These are phyloP conservation scores for Mrakia gelida DNA, from an alignment of 768 basidiomycete species.

Conservation along the genomic window DNA sequence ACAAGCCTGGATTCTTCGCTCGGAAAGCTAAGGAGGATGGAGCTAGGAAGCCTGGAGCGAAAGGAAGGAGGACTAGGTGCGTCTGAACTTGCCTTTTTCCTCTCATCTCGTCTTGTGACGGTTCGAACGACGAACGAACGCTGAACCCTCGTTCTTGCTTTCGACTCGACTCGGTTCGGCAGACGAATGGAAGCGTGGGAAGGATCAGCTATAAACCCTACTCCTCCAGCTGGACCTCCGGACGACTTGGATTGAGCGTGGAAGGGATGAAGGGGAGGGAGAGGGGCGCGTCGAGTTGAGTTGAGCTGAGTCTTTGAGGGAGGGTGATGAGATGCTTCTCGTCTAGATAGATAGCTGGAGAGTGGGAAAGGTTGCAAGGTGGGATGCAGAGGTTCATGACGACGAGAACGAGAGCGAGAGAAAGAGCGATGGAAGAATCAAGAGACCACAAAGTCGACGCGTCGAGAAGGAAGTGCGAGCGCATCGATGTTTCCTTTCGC, in stretches of 20 bases:
- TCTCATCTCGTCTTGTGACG: background rate
- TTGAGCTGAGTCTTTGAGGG: no score
- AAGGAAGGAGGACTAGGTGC: conserved; percentile 15
- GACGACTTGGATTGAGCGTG: conserved; percentile 2
- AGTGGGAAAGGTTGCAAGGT: no score
- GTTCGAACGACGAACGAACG: background rate
- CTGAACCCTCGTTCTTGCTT: background rate
- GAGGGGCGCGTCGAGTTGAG: no score
- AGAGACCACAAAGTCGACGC: no score
- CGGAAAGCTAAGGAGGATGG: conserved; percentile 10
- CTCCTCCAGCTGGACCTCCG: background rate
- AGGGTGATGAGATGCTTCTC: no score
- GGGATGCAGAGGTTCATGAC: no score
- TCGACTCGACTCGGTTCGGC: background rate
- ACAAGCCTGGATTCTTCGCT: conserved; percentile 26
- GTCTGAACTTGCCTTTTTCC: background rate
- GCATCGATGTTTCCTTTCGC: no score
- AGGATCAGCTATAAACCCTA: background rate
- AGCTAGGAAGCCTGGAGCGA: conserved; percentile 6
- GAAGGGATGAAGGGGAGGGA: no score
- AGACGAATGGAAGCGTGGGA: conserved; percentile 24
- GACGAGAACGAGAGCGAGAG: no score
- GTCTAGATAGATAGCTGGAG: no score
- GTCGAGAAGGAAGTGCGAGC: no score
- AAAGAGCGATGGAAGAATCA: no score